These are phyloP conservation scores for Yamadazyma epiphylla DNA, from an alignment of 1,139 yeast species.

Conservation along the genomic window DNA sequence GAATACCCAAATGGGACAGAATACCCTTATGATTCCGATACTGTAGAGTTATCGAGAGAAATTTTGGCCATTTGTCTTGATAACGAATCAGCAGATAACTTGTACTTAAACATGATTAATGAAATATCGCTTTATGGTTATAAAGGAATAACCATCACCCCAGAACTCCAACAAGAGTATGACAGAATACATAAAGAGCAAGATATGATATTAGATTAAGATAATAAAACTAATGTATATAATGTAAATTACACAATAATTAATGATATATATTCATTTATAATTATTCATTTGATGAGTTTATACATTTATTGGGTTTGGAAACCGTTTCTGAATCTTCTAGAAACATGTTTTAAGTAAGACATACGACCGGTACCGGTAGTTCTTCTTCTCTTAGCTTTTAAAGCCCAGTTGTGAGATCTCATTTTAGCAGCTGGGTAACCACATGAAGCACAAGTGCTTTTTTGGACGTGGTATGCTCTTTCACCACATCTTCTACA, in stretches of 20 bases:
- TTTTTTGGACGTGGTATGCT: slow-evolving; percentile 99
- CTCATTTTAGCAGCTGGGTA: slow-evolving; percentile 99
- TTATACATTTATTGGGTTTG: slow-evolving; percentile 46
- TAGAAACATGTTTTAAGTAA: slow-evolving; percentile 93
- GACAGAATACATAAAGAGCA: too few species aligned
- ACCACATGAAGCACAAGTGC: slow-evolving; percentile 98
- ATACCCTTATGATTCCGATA: slow-evolving; percentile 57
- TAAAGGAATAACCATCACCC: slow-evolving; percentile 4
- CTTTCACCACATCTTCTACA: slow-evolving; percentile 99
- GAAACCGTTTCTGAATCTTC: slow-evolving; percentile 99
- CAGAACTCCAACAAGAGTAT: not conserved
- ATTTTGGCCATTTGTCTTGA: slow-evolving; percentile 67
- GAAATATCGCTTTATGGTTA: slow-evolving; percentile 13
- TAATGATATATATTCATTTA: slow-evolving; percentile 1
- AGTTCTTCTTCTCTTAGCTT: slow-evolving; percentile 99
- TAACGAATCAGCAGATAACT: slow-evolving; percentile 75
- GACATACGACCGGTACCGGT: slow-evolving; percentile 99
- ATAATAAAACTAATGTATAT: too few species aligned
- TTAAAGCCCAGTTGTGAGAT: slow-evolving; percentile 98
- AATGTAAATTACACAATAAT: slow-evolving; percentile 1
- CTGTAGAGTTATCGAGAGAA: slow-evolving; percentile 68
- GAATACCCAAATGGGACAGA: slow-evolving; percentile 57
- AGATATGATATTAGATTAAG: too few species aligned
- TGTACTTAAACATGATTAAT: slow-evolving; percentile 56
- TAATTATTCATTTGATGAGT: not conserved